Base-by-base conservation (phyloP, 2,329 filamentous ascomycete genomes). In the Colletotrichum sp. region DNA sequence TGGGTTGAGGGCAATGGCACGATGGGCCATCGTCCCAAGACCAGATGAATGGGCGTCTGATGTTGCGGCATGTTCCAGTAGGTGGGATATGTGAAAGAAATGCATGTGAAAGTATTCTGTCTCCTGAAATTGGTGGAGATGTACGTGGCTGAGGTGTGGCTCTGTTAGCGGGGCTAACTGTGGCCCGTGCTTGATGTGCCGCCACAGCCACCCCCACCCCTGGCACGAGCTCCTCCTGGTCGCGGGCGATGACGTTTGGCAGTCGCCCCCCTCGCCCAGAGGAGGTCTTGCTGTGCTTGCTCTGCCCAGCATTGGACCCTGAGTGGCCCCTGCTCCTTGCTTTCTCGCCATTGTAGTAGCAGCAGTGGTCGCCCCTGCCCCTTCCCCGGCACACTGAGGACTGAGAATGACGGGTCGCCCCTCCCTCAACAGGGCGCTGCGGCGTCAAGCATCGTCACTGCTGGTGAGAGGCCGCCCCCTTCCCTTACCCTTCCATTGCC, bases 371-470 rank as follows among this genome's bases (percentile, higher is more conserved):
- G 26, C 48, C 66, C 43, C 58, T 66, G 64, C 43, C 15, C 70
- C 61, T 66, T 32, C 26, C 26, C 26, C 56, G 18, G 61, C 16
- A 21, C 43, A 48, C 43, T 52, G 43, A 21, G 43, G 43, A 52
- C n/a, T 28, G 48, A 21, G 28, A n/a, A 30, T 18, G 30, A 24
- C 30, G 32, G 26, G 56, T 70, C 24, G 55, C 71, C 67, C 66
- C 66, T 71, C 71, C 61, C 60, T 60, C 67, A 73, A 48, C 71
- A 32, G 64, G 34, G 67, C 16, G 38, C 55, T 62, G 52, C 38
- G 48, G 66, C 43, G 61, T 71, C 73, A 62, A 67, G 73, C 69
- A 72, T 67, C 73, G 73, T 75, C 73, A 72, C 73, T 28, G 70
- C 26, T 24, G 10, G 56, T 38, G 36, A 70, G 73, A 75, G 70